Base-by-base conservation (phyloP, 805 yeast species). In the Vanderwaltozyma tropicalis region DNA sequence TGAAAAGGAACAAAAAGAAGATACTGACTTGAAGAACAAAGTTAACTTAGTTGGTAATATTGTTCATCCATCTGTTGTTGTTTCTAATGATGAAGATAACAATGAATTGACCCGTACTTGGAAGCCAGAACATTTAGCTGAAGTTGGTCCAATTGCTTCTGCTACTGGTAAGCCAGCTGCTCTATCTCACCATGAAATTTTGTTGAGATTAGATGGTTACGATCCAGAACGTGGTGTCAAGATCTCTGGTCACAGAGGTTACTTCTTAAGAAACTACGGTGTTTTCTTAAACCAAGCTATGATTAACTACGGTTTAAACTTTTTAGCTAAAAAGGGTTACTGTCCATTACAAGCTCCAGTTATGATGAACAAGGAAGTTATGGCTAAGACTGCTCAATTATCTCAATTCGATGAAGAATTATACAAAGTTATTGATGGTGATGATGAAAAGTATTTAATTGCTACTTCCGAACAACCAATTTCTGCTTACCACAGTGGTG, bases 381-480 rank as follows among this genome's bases (percentile, higher is more conserved):
- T 92, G 98, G 97, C 97, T 51, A 88, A 85, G 68, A 92, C 98
- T 50, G 98, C 98, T 8, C 98, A 92, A 69, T 78, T 92, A 62
- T 87, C 96, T 27, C 88, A 92, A 59, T 92, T 92, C 54, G 98
- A 92, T 64, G 98, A 92, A 71, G 98, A 92, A 67, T 73, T 92
- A 56, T 92, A 92, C 71, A 92, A 92, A 68, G 97, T 92, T 41
- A 67, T 84, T 35, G 98, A 92, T 60, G 98, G 98, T 59, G 88
- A 81, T 34, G 98, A 89, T 59, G 98, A 92, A 68, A 92, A 89
- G 70, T 92, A 92, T 62, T 74, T 92, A 63, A 86, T 92, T 69
- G 98, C 98, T 47, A 92, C 98, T 41, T 87, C 96, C 31, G 98
- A 92, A 70, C 98, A 92, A 72, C 98, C 98, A 50, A 92, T 92